Percentiles rank a stretch among this genome's conserved stretches.
These are phyloP conservation scores for Aspergillus melleus DNA, from an alignment of 2,329 filamentous ascomycete species.

Conservation along the genomic window DNA sequence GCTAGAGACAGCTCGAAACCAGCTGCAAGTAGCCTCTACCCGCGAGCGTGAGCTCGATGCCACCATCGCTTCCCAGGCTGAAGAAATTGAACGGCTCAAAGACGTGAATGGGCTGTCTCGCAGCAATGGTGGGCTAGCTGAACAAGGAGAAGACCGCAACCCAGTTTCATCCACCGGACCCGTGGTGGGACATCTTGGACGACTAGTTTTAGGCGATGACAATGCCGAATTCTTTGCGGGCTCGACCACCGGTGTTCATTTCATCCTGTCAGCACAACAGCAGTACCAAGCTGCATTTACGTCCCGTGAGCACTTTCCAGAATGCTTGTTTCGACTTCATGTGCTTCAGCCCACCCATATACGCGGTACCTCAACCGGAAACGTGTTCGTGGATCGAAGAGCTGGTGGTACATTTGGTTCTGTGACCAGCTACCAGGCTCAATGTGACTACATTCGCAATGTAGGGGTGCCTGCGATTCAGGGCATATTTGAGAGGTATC, in stretches of 20 bases:
- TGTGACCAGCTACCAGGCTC: neutral
- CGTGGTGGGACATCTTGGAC: slow-evolving; percentile 4
- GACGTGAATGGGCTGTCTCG: neutral
- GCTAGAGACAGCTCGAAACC: too few relatives aligned
- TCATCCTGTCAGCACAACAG: neutral
- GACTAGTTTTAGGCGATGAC: neutral
- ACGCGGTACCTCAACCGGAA: too few relatives aligned
- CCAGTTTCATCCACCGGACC: neutral
- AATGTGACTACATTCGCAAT: neutral
- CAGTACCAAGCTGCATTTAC: neutral
- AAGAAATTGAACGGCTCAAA: too few relatives aligned
- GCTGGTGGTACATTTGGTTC: neutral
- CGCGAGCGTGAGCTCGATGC: too few relatives aligned
- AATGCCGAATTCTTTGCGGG: slow-evolving; percentile 5
- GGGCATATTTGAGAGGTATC: neutral
- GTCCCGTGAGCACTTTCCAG: neutral
- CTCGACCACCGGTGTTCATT: slow-evolving; percentile 5
- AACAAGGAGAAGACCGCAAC: neutral
- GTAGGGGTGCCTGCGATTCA: too few relatives aligned
- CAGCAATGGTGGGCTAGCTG: neutral
- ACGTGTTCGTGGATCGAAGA: neutral
- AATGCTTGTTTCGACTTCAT: neutral
- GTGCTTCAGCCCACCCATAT: neutral
- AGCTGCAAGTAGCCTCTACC: too few relatives aligned
- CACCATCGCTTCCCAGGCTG: too few relatives aligned